A percentile compares a stretch with the other conserved stretches of the same genome.
phyloP scores from a whole-genome alignment of 345 rosid species.

The Microcos paniculata region DNA sequence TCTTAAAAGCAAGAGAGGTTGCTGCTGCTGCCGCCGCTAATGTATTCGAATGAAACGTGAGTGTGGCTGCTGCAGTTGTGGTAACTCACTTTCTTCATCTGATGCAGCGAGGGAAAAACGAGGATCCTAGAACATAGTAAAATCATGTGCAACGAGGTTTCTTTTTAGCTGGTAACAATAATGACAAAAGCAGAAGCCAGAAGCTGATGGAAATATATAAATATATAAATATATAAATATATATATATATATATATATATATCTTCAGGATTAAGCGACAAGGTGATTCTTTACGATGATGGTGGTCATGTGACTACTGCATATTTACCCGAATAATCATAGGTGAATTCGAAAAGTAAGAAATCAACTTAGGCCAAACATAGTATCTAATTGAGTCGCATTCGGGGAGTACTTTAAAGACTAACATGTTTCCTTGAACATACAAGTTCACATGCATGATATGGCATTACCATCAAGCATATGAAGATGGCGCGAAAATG shows the following conservation, averaged over 20 bases:
- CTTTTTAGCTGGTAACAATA: neutral
- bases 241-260: too few relatives aligned
- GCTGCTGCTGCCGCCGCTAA: conserved; percentile 12
- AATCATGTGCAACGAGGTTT: neutral
- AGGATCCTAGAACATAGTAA: conserved; percentile 26
- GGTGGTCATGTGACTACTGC: neutral
- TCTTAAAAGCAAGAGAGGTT: neutral
- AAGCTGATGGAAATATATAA: neutral
- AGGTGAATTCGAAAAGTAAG: neutral
- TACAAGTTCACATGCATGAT: neutral
- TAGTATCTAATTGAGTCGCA: neutral
- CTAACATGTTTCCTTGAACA: neutral
- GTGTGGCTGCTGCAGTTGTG: conserved; percentile 23
- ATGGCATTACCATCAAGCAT: neutral
- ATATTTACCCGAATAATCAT: neutral
- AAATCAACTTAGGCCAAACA: neutral
- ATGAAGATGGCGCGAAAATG: neutral
- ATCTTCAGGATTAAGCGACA: too few relatives aligned
- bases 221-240: too few relatives aligned
- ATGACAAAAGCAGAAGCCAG: neutral
- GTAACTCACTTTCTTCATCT: conserved; percentile 55
- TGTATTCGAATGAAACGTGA: conserved; percentile 24
- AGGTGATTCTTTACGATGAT: neutral
- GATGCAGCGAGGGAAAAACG: conserved; percentile 16
- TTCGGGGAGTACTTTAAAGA: neutral